Evolutionary conservation across 2,329 filamentous ascomycete genomes (phyloP), one percentile per base, ranked within the genome.

Genomic region (Fusarium proliferatum): DNA sequence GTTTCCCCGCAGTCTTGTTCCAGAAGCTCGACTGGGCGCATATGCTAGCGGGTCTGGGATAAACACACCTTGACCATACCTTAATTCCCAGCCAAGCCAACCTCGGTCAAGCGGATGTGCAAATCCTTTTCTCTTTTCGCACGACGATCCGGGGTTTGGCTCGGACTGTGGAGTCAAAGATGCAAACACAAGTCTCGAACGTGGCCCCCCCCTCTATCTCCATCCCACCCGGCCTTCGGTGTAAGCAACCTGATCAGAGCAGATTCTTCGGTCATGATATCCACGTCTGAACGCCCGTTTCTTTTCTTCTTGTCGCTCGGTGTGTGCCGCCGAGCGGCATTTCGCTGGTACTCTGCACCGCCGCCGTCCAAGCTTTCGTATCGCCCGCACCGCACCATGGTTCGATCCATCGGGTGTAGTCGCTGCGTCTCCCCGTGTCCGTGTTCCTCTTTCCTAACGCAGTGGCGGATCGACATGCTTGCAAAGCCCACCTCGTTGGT

Each of bases 271-370:
- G 67, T 55, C 28, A 49, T 64, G 41, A 59, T 43, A 55, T 64
- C 66, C 42, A 53, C 17, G 17, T 21, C 45, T 23, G 21, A 36
- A 38, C 30, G 12, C n/a, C 48, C 30, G 30, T 51, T 1, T 23
- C 30, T 34, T 17, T 23, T 23, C 34, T 19, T 30, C n/a, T 34
- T n/a, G 26, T 41, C 23, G 42, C 61, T 74, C 72, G 72, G 72
- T 69, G 46, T 70, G 72, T 48, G 72, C 61, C 69, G 63, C 72
- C 69, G 72, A 75, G 64, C 64, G 36, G 58, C 68, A 63, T 62
- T 38, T 59, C 21, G 43, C 43, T 62, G 49, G 52, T 41, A 28
- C 52, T 43, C 33, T 48, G 49, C 49, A 52, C 49, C 33, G 49
- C 49, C 49, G 33, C 33, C 30, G 42, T 36, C 41, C 53, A 61